phyloP scores from a whole-genome alignment of 1,284 basidiomycete species.

The Cryptococcus sp. region DNA sequence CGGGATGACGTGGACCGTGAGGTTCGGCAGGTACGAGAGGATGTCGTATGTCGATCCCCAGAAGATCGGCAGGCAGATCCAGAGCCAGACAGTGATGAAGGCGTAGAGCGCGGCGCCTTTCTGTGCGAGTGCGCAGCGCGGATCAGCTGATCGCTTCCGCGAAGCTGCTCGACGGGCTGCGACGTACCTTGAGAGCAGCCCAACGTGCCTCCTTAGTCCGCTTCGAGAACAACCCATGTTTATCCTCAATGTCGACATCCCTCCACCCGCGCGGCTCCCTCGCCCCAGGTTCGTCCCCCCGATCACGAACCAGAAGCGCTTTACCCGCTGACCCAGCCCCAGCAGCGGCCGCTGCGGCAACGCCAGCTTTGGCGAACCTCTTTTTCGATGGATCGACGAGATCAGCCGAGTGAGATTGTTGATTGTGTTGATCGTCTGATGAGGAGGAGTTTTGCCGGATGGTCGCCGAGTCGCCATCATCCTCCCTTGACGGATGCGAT shows the following conservation, averaged over 20 bases:
- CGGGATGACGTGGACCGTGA: slow-evolving; percentile 36
- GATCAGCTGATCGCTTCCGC: no score
- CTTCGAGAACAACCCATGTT: slow-evolving; percentile 18
- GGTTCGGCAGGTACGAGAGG: slow-evolving; percentile 23
- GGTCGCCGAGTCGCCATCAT: not conserved
- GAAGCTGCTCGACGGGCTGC: not conserved
- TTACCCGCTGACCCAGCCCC: slow-evolving; percentile 18
- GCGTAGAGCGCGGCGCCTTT: slow-evolving; percentile 20
- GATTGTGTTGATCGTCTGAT: not conserved
- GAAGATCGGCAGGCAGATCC: slow-evolving; percentile 45
- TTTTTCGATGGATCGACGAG: slow-evolving; percentile 12
- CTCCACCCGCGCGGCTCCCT: slow-evolving; percentile 13
- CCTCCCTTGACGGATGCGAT: not conserved
- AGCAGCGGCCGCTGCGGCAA: slow-evolving; percentile 10
- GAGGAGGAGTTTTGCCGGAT: not conserved
- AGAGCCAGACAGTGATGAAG: slow-evolving; percentile 38
- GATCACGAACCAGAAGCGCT: slow-evolving; percentile 4
- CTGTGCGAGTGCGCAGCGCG: slow-evolving; percentile 4
- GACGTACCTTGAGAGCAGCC: slow-evolving; percentile 26
- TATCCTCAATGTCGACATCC: slow-evolving; percentile 16
- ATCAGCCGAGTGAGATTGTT: not conserved
- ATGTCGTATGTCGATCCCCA: slow-evolving; percentile 46
- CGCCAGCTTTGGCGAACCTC: slow-evolving; percentile 16
- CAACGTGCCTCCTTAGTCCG: slow-evolving; percentile 15
- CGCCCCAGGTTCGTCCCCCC: slow-evolving; percentile 3